phyloP scores from a whole-genome alignment of 2,329 filamentous ascomycete genomes.

The Fusarium nematophilum region DNA sequence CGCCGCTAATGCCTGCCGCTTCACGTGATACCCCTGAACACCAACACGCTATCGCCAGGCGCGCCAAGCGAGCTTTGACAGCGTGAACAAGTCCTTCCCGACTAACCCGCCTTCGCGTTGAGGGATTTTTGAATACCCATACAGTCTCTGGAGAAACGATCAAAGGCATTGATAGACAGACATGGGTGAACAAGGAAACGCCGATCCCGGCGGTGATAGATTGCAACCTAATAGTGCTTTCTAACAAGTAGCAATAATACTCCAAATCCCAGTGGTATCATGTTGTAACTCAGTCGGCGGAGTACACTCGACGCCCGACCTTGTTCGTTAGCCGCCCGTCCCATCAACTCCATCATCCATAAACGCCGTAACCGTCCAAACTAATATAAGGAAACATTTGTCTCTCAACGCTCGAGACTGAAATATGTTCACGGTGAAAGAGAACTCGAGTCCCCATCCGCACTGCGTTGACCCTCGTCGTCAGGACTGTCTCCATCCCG shows the following conservation, averaged over 20 bases:
- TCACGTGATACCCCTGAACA: constrained; percentile 47
- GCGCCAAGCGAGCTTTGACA: constrained; percentile 18
- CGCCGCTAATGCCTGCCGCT: constrained; percentile 34
- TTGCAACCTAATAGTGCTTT: constrained; percentile 24
- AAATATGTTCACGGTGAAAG: constrained; percentile 46
- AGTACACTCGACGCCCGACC: constrained; percentile 29
- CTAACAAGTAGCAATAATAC: constrained; percentile 25
- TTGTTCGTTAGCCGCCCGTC: constrained; percentile 31
- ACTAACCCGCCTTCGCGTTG: background rate
- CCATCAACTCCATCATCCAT: constrained; percentile 22
- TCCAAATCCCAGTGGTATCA: constrained; percentile 52
- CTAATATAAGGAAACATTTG: constrained; percentile 9
- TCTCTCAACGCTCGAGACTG: constrained; percentile 25
- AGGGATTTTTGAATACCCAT: background rate
- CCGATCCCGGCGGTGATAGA: constrained; percentile 29
- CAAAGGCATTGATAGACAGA: background rate
- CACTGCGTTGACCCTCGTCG: constrained; percentile 48
- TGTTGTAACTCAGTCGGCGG: constrained; percentile 43
- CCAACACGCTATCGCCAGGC: constrained; percentile 30
- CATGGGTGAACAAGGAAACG: constrained; percentile 6
- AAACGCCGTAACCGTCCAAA: constrained; percentile 35
- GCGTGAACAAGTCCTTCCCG: background rate
- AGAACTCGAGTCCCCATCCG: constrained; percentile 50
- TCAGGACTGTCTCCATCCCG: constrained; percentile 45
- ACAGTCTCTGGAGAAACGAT: background rate